phyloP scores from a whole-genome alignment of 805 yeast species.

The Lipomyces sp. region DNA sequence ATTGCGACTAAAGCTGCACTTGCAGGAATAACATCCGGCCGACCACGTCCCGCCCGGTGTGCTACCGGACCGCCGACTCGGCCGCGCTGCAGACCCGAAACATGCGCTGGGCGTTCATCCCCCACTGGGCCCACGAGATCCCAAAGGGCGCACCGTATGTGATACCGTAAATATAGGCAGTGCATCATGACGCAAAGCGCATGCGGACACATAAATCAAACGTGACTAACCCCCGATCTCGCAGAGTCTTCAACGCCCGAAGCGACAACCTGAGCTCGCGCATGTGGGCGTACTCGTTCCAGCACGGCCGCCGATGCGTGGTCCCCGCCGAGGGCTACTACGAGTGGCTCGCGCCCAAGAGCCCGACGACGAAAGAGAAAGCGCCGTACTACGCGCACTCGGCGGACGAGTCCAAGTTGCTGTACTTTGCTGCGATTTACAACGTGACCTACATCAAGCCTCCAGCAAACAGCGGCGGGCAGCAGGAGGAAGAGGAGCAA shows the following conservation, averaged over 20 bases:
- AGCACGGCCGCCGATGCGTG: slow-evolving; percentile 56
- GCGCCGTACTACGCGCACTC: slow-evolving; percentile 66
- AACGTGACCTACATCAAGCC: slow-evolving; percentile 29
- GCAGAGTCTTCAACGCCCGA: slow-evolving; percentile 58
- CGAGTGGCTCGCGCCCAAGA: slow-evolving; percentile 57
- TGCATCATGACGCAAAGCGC: too few species aligned
- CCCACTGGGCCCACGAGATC: slow-evolving; percentile 57
- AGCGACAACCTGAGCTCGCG: slow-evolving; percentile 54
- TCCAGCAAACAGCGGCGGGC: too few species aligned
- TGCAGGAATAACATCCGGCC: slow-evolving; percentile 21
- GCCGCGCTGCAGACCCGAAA: slow-evolving; percentile 36
- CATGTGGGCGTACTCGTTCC: slow-evolving; percentile 56
- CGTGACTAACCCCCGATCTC: too few species aligned
- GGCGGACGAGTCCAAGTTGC: slow-evolving; percentile 45
- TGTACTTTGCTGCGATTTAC: slow-evolving; percentile 66
- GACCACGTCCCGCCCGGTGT: slow-evolving; percentile 21
- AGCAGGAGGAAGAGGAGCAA: slow-evolving; percentile 31
- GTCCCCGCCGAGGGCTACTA: slow-evolving; percentile 81
- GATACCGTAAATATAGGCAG: too few species aligned
- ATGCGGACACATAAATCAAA: too few species aligned
- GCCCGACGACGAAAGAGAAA: slow-evolving; percentile 30
- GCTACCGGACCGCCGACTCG: slow-evolving; percentile 5
- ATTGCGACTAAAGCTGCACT: background rate
- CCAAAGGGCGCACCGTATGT: slow-evolving; percentile 33
- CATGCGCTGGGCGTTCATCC: slow-evolving; percentile 82